A percentile compares a stretch with the other conserved stretches of the same genome.
phyloP scores from a whole-genome alignment of 305 asterid species.

The Fraxinus albicans region DNA sequence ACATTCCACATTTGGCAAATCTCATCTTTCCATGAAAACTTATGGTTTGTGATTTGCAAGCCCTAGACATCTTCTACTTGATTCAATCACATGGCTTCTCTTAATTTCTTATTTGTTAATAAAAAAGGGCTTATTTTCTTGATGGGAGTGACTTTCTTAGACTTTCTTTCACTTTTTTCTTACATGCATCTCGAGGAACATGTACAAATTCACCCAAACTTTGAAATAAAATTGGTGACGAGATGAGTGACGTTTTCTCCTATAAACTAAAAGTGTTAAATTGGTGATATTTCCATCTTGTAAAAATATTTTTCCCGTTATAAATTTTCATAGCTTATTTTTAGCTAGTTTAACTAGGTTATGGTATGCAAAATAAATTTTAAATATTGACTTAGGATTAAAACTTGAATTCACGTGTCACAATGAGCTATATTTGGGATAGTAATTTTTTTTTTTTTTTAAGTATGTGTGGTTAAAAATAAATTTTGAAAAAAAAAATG shows the following conservation, averaged over 20 bases:
- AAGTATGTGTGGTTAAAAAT: too few species aligned
- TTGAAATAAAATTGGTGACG: slow-evolving; percentile 32
- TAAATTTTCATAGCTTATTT: background rate
- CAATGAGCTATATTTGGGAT: background rate
- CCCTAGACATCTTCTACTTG: slow-evolving; percentile 35
- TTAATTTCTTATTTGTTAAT: slow-evolving; percentile 1
- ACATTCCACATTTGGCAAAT: slow-evolving; percentile 50
- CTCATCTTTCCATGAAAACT: slow-evolving; percentile 21
- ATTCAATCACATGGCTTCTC: slow-evolving; percentile 47
- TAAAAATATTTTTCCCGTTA: background rate
- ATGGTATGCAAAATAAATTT: background rate
- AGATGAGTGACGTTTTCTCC: slow-evolving; percentile 11
- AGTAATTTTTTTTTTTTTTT: too few species aligned
- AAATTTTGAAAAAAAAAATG: too few species aligned
- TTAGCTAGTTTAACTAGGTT: background rate
- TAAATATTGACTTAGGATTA: background rate
- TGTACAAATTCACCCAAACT: slow-evolving; percentile 24
- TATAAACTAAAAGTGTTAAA: slow-evolving; percentile 16
- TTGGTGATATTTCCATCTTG: background rate
- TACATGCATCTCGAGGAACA: slow-evolving; percentile 68
- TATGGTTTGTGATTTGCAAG: slow-evolving; percentile 35
- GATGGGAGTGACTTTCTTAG: slow-evolving; percentile 31
- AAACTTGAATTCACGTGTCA: background rate
- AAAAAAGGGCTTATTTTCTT: slow-evolving; percentile 25
- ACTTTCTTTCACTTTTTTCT: slow-evolving; percentile 14